Conservation (phyloP, 1,284 basidiomycete species). For the Ceratobasidium sp. region DNA sequence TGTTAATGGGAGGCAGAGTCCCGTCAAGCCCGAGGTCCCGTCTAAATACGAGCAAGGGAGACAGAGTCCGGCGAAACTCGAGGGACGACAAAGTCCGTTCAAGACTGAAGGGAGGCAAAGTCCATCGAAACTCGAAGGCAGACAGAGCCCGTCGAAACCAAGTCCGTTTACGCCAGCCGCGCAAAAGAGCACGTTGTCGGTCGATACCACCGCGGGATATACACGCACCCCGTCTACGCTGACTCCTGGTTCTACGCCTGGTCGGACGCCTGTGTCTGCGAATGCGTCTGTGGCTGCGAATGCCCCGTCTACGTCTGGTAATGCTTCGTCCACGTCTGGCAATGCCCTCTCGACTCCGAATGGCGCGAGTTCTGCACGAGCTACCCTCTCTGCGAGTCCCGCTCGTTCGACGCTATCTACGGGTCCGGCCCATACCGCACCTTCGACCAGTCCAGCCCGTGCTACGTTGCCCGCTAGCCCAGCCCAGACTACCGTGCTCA, state of each 20-base stretch:
- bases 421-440: neutral
- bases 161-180: neutral
- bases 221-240: slow-evolving; percentile 16
- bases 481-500: neutral
- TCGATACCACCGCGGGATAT: slow-evolving; percentile 4
- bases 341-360: neutral
- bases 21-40: slow-evolving; percentile 14
- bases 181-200: slow-evolving; percentile 15
- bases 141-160: slow-evolving; percentile 6
- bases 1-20: slow-evolving; percentile 22
- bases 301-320: neutral
- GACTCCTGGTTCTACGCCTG: neutral
- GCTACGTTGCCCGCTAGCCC: neutral
- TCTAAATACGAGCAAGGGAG: neutral
- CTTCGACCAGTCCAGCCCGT: slow-evolving; percentile 1
- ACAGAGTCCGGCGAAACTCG: slow-evolving; percentile 1
- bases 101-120: slow-evolving; percentile 15
- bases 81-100: slow-evolving; percentile 8
- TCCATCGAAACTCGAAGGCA: slow-evolving; percentile 11
- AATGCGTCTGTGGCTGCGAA: slow-evolving; percentile 7
- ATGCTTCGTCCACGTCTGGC: neutral
- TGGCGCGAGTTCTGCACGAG: too few relatives aligned
- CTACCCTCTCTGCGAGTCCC: slow-evolving; percentile 14
- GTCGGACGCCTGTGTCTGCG: slow-evolving; percentile 8
- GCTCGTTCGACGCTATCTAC: slow-evolving; percentile 18